Percentiles rank a stretch among this genome's conserved stretches.
phyloP scores from a whole-genome alignment of 164 flowering plant species.

The Amborella trichopoda region DNA sequence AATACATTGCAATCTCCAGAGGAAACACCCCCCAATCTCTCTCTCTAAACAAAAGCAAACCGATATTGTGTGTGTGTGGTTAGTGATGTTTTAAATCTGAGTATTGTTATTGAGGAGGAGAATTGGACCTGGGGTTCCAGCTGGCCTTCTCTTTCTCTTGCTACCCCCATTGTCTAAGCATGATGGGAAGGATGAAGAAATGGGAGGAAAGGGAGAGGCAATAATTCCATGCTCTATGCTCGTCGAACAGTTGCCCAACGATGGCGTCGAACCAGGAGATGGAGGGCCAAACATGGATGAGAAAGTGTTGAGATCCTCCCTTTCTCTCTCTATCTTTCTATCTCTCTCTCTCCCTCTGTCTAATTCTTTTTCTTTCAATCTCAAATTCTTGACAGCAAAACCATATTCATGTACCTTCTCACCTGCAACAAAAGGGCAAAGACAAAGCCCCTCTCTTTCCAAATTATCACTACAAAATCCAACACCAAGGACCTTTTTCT shows the following conservation, averaged over 20 bases:
- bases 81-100: neutral
- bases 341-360: slow-evolving; percentile 4
- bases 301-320: slow-evolving; percentile 1
- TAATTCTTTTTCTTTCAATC: slow-evolving; percentile 1
- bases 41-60: too few species aligned
- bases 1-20: too few species aligned
- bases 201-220: too few species aligned
- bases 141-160: slow-evolving; percentile 62
- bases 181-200: slow-evolving; percentile 19
- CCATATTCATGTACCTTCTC: too few species aligned
- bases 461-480: too few species aligned
- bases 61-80: too few species aligned
- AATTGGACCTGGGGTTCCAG: slow-evolving; percentile 61
- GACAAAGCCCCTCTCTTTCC: too few species aligned
- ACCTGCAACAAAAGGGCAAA: too few species aligned
- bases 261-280: slow-evolving; percentile 1
- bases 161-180: slow-evolving; percentile 38
- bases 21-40: neutral
- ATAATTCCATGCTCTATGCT: too few species aligned
- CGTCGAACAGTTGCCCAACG: slow-evolving; percentile 18
- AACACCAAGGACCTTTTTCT: too few species aligned
- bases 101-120: too few species aligned
- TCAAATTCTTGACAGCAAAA: too few species aligned
- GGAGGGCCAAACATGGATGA: slow-evolving; percentile 24
- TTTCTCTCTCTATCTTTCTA: neutral